Conservation (phyloP, 495 filamentous ascomycete species). For the Chaetomium fimeti region DNA sequence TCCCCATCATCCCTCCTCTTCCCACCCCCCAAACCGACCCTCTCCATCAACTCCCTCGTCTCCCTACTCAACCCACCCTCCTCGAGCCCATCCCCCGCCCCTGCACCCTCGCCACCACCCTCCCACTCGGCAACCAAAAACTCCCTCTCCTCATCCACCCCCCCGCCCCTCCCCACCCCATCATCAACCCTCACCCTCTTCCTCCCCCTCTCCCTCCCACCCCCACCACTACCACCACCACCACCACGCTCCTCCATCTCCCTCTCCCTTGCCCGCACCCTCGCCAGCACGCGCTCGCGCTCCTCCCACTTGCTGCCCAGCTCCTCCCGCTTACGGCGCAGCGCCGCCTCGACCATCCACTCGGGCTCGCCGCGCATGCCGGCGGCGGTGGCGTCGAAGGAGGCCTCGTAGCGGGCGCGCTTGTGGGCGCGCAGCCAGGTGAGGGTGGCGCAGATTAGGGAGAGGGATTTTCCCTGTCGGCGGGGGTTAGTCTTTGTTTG, state of each 20-base stretch:
- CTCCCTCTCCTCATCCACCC: constrained; percentile 61
- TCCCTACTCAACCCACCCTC: constrained; percentile 56
- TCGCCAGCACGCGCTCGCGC: constrained; percentile 66
- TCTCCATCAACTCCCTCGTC: constrained; percentile 63
- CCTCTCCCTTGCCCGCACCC: constrained; percentile 67
- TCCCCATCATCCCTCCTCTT: constrained; percentile 47
- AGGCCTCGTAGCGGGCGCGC: constrained; percentile 59
- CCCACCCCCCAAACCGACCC: constrained; percentile 44
- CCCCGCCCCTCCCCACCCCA: constrained; percentile 30
- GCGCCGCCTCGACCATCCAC: constrained; percentile 80
- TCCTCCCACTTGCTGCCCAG: constrained; percentile 64
- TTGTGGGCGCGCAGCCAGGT: constrained; percentile 93
- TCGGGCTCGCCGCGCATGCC: constrained; percentile 74
- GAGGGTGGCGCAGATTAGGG: constrained; percentile 86
- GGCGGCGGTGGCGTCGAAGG: constrained; percentile 30
- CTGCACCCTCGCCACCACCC: constrained; percentile 60
- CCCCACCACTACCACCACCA: constrained; percentile 2
- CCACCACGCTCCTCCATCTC: constrained; percentile 47
- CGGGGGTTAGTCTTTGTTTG: background rate
- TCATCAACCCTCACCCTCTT: constrained; percentile 33
- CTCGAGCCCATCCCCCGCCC: constrained; percentile 35
- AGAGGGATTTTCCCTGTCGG: constrained; percentile 92
- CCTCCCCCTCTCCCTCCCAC: constrained; percentile 29
- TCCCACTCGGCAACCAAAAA: constrained; percentile 81
- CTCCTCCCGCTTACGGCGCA: constrained; percentile 63